Base-by-base conservation (phyloP, 208 protist species). In the Trichomonas gallinae region DNA sequence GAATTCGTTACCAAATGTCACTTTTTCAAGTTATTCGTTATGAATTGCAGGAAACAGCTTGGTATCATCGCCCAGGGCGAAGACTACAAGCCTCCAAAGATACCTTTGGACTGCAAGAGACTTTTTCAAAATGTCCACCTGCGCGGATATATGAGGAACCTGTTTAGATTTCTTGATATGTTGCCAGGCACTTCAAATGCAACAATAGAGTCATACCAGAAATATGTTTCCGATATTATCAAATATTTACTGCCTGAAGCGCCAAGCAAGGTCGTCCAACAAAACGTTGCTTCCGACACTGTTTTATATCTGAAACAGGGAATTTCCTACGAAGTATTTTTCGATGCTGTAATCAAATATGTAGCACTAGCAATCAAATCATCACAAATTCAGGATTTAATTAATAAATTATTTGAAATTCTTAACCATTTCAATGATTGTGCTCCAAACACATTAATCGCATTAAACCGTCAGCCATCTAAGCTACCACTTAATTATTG, bases 41-140 rank as follows among this genome's bases (percentile, higher is more conserved):
- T 93, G 87, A 93, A 51, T 93, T 93, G 40, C 44, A 42, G 87
- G 10, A 93, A 93, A 93, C 87, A 93, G 44, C 87, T 93, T 38
- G 44, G 40, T 51, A 38, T 51, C 26, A 38, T 23, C 31, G 87
- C 87, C 6, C 44, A 42, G 2, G 44, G 87, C 26, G 44, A 93
- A 38, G 87, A 51, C 17, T 93, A 51, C 31, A 34, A 13, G 26
- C 87, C 44, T 48, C 40, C 40, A 0, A 51, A 34, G 17, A 21
- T 34, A 48, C 87, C 87, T 34, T 58, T 93, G 17, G 36, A 93
- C 26, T 40, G 40, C 17, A 42, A 93, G 36, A 34, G n/a, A 38
- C 44, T 48, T 51, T 38, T 93, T 38, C 11, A 48, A 38, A 48
- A 93, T 51, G 44, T 51, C 44, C 87, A 93, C 38, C 11, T 93